Evolutionary conservation across 1,284 basidiomycete species (phyloP).

Genomic region (Veloporphyrellus conicus): DNA sequence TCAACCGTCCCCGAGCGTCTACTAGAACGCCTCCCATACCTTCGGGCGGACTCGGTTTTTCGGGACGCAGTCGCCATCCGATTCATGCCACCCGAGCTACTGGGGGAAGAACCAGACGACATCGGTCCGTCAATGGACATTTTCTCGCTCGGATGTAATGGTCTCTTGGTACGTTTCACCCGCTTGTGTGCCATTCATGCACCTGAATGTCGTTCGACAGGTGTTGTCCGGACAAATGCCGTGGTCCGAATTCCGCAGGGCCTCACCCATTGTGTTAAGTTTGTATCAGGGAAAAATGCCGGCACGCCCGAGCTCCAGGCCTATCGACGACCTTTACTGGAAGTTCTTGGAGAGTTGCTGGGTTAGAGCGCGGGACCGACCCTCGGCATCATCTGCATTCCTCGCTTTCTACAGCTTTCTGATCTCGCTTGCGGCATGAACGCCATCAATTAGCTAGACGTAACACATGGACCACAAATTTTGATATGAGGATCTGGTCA

Average conservation of each 20-base stretch:
- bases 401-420: conserved; percentile 12
- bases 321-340: conserved; percentile 15
- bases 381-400: conserved; percentile 12
- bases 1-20: conserved; percentile 12
- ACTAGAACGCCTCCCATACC: conserved; percentile 8
- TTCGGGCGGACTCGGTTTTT: conserved; percentile 10
- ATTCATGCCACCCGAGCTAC: conserved; percentile 12
- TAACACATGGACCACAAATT: no score
- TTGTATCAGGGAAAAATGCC: conserved; percentile 8
- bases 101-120: neutral
- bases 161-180: conserved; percentile 7
- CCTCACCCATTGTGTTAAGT: neutral
- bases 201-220: neutral
- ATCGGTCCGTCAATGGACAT: conserved; percentile 12
- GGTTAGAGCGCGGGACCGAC: conserved; percentile 11
- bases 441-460: no score
- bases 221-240: conserved; percentile 18
- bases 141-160: conserved; percentile 21
- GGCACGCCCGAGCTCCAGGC: conserved; percentile 5
- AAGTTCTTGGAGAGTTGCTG: conserved; percentile 15
- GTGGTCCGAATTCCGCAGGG: conserved; percentile 16
- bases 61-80: conserved; percentile 12
- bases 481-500: no score
- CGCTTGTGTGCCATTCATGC: neutral
- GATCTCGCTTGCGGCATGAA: conserved; percentile 2